Percentiles rank a stretch among this genome's conserved stretches.
Conservation (phyloP, 306 rosid species). For the Lithocarpus polystachyus region DNA sequence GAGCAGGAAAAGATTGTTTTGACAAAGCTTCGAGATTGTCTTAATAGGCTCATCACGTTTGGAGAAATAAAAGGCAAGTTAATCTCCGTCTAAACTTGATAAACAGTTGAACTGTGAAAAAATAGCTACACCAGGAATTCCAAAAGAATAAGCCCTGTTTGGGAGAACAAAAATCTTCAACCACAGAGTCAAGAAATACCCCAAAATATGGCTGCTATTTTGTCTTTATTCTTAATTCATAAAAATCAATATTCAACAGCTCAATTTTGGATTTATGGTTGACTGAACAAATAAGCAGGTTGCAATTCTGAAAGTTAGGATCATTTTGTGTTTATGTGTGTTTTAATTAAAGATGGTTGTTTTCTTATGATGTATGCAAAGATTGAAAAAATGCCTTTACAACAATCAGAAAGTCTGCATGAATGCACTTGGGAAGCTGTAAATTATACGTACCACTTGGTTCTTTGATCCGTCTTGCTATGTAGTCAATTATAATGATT, state of each 20-base stretch:
- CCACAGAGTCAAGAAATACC: neutral
- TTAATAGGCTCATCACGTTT: conserved; percentile 79
- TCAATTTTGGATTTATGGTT: neutral
- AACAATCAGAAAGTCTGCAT: conserved; percentile 2
- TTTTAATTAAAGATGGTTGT: neutral
- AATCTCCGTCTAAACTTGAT: conserved; percentile 10
- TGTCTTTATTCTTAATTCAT: neutral
- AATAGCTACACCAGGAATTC: neutral
- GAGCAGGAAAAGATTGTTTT: conserved; percentile 87
- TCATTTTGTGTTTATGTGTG: neutral
- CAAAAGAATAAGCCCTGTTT: neutral
- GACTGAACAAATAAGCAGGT: neutral
- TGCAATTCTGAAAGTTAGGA: neutral
- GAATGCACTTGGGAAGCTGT: conserved; percentile 6
- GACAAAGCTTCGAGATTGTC: conserved; percentile 81
- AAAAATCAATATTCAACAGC: neutral
- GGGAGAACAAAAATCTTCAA: neutral
- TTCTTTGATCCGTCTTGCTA: conserved; percentile 7
- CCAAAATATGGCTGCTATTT: neutral
- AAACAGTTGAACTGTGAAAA: neutral
- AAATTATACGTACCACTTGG: neutral
- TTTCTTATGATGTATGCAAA: neutral
- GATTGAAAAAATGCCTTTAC: conserved; percentile 3
- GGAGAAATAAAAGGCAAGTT: conserved; percentile 96
- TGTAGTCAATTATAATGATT: conserved; percentile 12